Conservation (phyloP, 768 basidiomycete genomes). For the Serpula lacrymans region DNA sequence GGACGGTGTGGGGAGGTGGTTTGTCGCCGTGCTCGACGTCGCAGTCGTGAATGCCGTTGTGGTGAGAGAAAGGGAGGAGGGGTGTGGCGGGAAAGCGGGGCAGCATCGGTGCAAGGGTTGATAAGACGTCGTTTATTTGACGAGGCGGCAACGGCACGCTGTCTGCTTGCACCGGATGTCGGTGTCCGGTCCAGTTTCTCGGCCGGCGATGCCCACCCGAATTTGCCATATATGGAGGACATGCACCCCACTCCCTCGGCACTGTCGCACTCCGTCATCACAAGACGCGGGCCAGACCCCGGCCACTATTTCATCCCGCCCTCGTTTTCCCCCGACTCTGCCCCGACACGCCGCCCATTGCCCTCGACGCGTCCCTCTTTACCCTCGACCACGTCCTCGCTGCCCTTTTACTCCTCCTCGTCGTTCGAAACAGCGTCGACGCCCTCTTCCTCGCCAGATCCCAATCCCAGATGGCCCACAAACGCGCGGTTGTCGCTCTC, state of each 20-base stretch:
- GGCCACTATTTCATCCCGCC: constrained; percentile 17
- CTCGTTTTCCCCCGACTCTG: constrained; percentile 20
- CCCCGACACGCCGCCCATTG: constrained; percentile 11
- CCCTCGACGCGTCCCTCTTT: constrained; percentile 1
- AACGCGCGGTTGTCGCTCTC: constrained; percentile 13
- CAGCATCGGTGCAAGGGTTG: constrained; percentile 1
- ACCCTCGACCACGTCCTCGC: constrained; percentile 13
- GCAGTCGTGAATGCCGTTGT: constrained; percentile 5
- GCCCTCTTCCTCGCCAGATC: not conserved
- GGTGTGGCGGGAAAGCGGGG: not conserved
- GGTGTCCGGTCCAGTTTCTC: constrained; percentile 5
- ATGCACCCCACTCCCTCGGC: constrained; percentile 13
- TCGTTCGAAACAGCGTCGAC: no score
- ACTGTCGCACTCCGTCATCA: constrained; percentile 9
- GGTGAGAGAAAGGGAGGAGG: not conserved
- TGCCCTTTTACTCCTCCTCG: constrained; percentile 2
- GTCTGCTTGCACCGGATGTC: constrained; percentile 3
- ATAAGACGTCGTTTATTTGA: constrained; percentile 4
- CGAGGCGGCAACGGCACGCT: constrained; percentile 1
- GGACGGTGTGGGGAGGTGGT: no score
- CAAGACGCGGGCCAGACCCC: constrained; percentile 14
- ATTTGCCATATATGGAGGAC: constrained; percentile 26
- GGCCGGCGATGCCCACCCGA: constrained; percentile 24
- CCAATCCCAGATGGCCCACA: constrained; percentile 17
- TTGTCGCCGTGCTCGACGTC: no score